Percentiles rank a stretch among this genome's conserved stretches.
These are phyloP conservation scores for Pleurotus eryngii DNA, from an alignment of 768 basidiomycete species.

Conservation along the genomic window DNA sequence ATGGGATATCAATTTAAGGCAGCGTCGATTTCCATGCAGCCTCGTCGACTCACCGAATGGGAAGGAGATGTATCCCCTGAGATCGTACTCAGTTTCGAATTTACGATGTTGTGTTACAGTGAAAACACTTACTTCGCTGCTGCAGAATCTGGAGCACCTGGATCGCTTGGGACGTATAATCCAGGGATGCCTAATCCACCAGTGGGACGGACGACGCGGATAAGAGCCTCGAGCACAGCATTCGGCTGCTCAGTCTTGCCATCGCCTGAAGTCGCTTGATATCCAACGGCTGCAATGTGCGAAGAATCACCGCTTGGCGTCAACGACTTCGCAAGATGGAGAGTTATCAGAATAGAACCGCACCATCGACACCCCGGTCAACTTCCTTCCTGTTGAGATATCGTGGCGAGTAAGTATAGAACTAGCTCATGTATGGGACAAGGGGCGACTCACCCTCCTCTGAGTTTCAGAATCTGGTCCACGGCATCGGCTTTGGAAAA, in stretches of 20 bases:
- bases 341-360: neutral
- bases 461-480: slow-evolving; percentile 40
- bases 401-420: neutral
- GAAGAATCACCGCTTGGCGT: neutral
- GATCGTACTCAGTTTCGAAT: too few species aligned
- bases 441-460: slow-evolving; percentile 35
- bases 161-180: slow-evolving; percentile 53
- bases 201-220: slow-evolving; percentile 49
- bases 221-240: slow-evolving; percentile 46
- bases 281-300: slow-evolving; percentile 40
- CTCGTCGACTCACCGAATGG: slow-evolving; percentile 35
- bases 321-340: too few species aligned
- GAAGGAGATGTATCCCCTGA: slow-evolving; percentile 51
- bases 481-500: slow-evolving; percentile 46
- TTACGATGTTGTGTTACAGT: neutral
- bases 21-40: too few species aligned
- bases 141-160: slow-evolving; percentile 51
- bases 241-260: slow-evolving; percentile 58
- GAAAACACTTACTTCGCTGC: slow-evolving; percentile 36
- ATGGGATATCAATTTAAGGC: neutral
- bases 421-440: neutral
- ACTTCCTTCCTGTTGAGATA: slow-evolving; percentile 34
- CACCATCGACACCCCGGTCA: slow-evolving; percentile 50
- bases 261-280: slow-evolving; percentile 49
- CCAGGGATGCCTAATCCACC: slow-evolving; percentile 59